phyloP scores from a whole-genome alignment of 2,329 filamentous ascomycete genomes.

The Raffaelea ambrosiae region DNA sequence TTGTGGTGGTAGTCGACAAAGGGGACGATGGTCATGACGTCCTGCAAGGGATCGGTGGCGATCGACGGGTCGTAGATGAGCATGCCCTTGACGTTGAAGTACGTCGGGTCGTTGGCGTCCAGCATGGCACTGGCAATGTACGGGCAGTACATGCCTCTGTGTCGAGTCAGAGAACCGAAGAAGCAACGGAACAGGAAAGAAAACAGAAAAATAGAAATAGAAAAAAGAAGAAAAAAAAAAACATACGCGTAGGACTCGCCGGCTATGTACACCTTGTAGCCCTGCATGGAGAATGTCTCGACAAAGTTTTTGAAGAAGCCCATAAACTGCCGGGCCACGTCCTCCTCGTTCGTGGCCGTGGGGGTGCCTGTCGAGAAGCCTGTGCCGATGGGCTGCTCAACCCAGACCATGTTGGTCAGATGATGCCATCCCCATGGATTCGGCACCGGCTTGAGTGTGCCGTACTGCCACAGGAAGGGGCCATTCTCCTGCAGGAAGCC shows the following conservation, averaged over 20 bases:
- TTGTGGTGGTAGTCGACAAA: slow-evolving; percentile 53
- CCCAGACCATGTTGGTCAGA: slow-evolving; percentile 68
- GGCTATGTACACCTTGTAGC: slow-evolving; percentile 62
- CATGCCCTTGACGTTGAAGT: slow-evolving; percentile 61
- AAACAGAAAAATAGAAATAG: too few species aligned
- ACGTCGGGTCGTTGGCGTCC: slow-evolving; percentile 52
- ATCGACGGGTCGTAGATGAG: slow-evolving; percentile 66
- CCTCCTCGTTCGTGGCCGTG: slow-evolving; percentile 56
- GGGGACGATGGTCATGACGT: slow-evolving; percentile 40
- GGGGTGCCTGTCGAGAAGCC: slow-evolving; percentile 60
- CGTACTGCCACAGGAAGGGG: slow-evolving; percentile 62
- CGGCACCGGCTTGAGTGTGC: slow-evolving; percentile 54
- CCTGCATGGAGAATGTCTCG: slow-evolving; percentile 58
- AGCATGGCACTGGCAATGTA: slow-evolving; percentile 69
- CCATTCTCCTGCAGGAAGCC: slow-evolving; percentile 72
- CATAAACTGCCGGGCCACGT: slow-evolving; percentile 62
- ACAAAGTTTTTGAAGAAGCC: slow-evolving; percentile 76
- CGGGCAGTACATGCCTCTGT: slow-evolving; percentile 52
- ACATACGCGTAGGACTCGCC: slow-evolving; percentile 58
- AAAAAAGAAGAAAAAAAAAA: neutral
- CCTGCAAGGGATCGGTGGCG: slow-evolving; percentile 37
- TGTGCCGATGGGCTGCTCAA: slow-evolving; percentile 60
- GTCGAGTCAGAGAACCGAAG: neutral
- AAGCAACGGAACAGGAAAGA: too few species aligned
- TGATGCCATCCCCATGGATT: slow-evolving; percentile 70